Percentiles rank a stretch among this genome's conserved stretches.
Evolutionary conservation across 1,284 basidiomycete species (phyloP).

Genomic region (Irpex sp.): DNA sequence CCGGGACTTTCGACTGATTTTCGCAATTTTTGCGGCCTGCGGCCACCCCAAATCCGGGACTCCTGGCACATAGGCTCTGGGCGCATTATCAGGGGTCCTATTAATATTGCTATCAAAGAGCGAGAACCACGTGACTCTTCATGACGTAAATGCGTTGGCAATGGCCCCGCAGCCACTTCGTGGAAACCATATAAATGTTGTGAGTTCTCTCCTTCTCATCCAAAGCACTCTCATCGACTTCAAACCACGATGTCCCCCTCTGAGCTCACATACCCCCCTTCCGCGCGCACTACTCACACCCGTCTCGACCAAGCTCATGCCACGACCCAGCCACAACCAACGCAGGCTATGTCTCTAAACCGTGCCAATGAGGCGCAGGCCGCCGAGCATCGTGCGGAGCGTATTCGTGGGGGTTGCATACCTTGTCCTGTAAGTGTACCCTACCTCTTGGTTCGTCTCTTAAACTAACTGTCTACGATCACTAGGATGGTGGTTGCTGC

Average conservation of each 20-base stretch:
- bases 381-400: constrained; percentile 6
- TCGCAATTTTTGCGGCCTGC: too few species aligned
- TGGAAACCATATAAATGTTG: too few species aligned
- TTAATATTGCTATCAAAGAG: too few species aligned
- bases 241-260: not conserved
- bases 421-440: constrained; percentile 11
- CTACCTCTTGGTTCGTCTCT: not conserved
- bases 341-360: constrained; percentile 1
- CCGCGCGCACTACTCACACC: constrained; percentile 4
- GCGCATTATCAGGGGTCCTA: too few species aligned
- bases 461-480: not conserved
- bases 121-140: too few species aligned
- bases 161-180: too few species aligned
- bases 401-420: constrained; percentile 14
- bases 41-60: too few species aligned
- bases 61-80: too few species aligned
- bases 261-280: constrained; percentile 6
- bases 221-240: not conserved
- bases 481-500: constrained; percentile 11
- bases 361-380: not conserved
- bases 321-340: not conserved
- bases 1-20: too few species aligned
- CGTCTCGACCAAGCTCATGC: not conserved
- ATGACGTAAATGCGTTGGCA: too few species aligned
- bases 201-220: too few species aligned